phyloP scores from a whole-genome alignment of 305 asterid species.

The Monarda citriodora region DNA sequence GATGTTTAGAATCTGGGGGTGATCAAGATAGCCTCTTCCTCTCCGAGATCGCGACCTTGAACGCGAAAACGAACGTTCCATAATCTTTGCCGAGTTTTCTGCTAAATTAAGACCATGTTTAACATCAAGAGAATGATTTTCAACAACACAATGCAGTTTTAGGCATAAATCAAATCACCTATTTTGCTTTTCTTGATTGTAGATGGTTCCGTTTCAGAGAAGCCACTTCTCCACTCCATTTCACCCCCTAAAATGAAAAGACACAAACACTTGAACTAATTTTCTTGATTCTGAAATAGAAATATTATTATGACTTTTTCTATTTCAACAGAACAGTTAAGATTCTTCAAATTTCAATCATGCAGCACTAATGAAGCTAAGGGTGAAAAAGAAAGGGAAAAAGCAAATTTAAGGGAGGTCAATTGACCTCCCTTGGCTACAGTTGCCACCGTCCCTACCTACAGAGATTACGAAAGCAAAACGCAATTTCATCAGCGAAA shows the following conservation, averaged over 20 bases:
- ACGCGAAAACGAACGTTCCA: slow-evolving; percentile 49
- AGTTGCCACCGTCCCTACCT: no score
- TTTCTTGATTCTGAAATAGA: not conserved
- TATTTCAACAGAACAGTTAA: slow-evolving; percentile 3
- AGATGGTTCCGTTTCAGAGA: slow-evolving; percentile 76
- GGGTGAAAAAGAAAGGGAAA: not conserved
- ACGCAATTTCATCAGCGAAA: no score
- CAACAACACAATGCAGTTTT: slow-evolving; percentile 7
- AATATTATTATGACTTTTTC: slow-evolving; percentile 1
- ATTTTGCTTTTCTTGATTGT: slow-evolving; percentile 83
- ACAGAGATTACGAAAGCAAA: no score
- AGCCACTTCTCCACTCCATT: slow-evolving; percentile 71
- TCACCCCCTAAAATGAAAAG: slow-evolving; percentile 57
- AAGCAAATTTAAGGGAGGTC: no score
- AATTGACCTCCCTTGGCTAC: no score
- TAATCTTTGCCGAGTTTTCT: slow-evolving; percentile 59
- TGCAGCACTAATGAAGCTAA: slow-evolving; percentile 4
- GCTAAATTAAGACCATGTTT: slow-evolving; percentile 25
- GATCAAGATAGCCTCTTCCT: slow-evolving; percentile 84
- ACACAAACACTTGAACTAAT: slow-evolving; percentile 10
- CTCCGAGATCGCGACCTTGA: slow-evolving; percentile 59
- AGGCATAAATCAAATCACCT: slow-evolving; percentile 37
- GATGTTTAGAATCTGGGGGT: slow-evolving; percentile 91
- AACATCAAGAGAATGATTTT: slow-evolving; percentile 13
- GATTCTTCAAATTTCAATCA: slow-evolving; percentile 10